These are phyloP conservation scores for Trapa incisa DNA, from an alignment of 345 rosid genomes.

Conservation along the genomic window DNA sequence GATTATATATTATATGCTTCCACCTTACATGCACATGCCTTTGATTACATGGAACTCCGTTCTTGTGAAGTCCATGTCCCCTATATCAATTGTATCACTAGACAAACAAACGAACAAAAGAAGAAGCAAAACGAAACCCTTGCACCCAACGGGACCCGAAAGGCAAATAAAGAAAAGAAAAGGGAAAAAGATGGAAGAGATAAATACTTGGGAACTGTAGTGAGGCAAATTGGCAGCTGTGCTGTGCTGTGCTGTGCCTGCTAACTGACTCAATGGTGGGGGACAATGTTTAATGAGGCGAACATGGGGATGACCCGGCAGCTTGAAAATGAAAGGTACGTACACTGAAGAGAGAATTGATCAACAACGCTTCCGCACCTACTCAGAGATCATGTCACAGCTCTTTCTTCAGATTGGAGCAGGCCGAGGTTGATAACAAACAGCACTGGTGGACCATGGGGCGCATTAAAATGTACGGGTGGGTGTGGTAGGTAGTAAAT, in stretches of 20 bases:
- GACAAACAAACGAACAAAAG: too few species aligned
- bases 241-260: too few species aligned
- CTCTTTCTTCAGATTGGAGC: constrained; percentile 7
- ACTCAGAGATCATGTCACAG: constrained; percentile 1
- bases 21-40: too few species aligned
- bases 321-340: not conserved
- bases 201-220: too few species aligned
- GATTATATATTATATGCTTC: too few species aligned
- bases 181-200: not conserved
- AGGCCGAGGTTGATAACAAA: constrained; percentile 16
- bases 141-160: too few species aligned
- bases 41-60: too few species aligned
- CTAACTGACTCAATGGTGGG: too few species aligned
- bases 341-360: not conserved
- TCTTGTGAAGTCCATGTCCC: too few species aligned
- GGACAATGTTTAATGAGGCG: not conserved
- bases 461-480: constrained; percentile 2
- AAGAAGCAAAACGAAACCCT: not conserved
- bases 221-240: too few species aligned
- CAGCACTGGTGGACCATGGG: too few species aligned
- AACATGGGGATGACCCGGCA: not conserved
- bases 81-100: too few species aligned
- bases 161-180: not conserved
- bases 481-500: not conserved
- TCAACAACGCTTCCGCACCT: constrained; percentile 19